Percentiles rank a stretch among this genome's conserved stretches.
Evolutionary conservation across 352 stramenopile species (phyloP).

Genomic region (Aphanomyces invadans): DNA sequence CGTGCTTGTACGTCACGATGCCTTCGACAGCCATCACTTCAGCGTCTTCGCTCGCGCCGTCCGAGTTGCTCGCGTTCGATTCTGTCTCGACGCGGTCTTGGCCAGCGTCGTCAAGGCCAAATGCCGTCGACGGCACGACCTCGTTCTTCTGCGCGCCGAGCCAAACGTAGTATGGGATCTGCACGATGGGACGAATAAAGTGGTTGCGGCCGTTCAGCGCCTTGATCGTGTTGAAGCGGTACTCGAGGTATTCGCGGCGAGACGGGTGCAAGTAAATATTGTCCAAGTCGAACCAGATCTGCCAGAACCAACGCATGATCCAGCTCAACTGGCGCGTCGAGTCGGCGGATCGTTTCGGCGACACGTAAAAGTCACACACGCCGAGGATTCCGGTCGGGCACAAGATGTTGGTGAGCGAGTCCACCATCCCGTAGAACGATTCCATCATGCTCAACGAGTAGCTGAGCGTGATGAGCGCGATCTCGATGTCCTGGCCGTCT

Average conservation of each 20-base stretch:
- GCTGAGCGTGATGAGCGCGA: constrained; percentile 29
- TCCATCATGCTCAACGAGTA: constrained; percentile 41
- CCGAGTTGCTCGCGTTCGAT: not conserved
- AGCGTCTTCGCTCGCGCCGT: not conserved
- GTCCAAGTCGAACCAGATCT: constrained; percentile 20
- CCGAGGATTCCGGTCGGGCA: constrained; percentile 12
- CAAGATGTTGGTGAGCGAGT: constrained; percentile 15
- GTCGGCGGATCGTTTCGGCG: constrained; percentile 16
- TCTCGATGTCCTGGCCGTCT: constrained; percentile 28
- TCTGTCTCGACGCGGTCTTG: not conserved
- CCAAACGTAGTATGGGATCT: constrained; percentile 22
- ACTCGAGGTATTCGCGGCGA: constrained; percentile 16
- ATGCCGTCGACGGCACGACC: not conserved
- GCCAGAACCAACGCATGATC: constrained; percentile 22
- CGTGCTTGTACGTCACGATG: not conserved
- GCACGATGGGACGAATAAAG: constrained; percentile 15
- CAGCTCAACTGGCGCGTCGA: constrained; percentile 18
- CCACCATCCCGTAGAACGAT: constrained; percentile 5
- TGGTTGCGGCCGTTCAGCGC: constrained; percentile 9
- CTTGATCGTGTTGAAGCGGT: constrained; percentile 18
- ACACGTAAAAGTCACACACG: constrained; percentile 21
- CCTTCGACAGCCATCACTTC: constrained; percentile 11
- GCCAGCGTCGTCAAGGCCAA: not conserved
- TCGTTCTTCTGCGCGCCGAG: constrained; percentile 16
- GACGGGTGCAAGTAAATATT: constrained; percentile 19